Base-by-base conservation (phyloP, 108 stramenopile genomes). In the Cyclotella distinguenda region DNA sequence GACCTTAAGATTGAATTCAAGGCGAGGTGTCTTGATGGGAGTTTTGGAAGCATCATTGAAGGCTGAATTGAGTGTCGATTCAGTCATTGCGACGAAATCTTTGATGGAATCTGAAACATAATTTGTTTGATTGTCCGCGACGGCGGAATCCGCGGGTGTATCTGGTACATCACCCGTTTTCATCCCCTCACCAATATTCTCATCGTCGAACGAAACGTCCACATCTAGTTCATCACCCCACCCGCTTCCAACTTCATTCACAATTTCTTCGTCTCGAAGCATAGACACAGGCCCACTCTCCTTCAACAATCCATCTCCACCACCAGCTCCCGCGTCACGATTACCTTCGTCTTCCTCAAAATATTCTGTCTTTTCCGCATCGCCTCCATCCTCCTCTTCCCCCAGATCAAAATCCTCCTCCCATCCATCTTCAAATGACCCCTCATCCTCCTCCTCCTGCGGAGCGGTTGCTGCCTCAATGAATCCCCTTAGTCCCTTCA, bases 401-500 rank as follows among this genome's bases (percentile, higher is more conserved):
- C 18, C 9, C 3, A 42, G 9, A 33, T 54, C 46, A 23, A 22
- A 31, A 23, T 59, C 64, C 32, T 50, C 54, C 7, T 56, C n/a
- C 51, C 53, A 32, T 35, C 26, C 55, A 0, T 72, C 56, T n/a
- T 59, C 62, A 12, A 2, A 19, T 18, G 30, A 40, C 9, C 43
- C 22, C 26, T 39, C 46, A 13, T 59, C 57, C 16, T 65, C 64
- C 16, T 44, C 22, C 35, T 58, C 26, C 13, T 57, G 28, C 15
- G 74, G 61, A 42, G 66, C 54, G 18, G 74, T 76, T 7, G 74
- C 74, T 44, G 61, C 74, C 57, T 76, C 74, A 39, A 76, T 61
- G 33, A 76, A 76, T 4, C 74, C 58, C 4, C 66, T 55, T 18
- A 76, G 34, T 26, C 74, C 74, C 74, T 63, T 76, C 61, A 76